These are phyloP conservation scores for Salix dunnii DNA, from an alignment of 345 rosid species.

Conservation along the genomic window DNA sequence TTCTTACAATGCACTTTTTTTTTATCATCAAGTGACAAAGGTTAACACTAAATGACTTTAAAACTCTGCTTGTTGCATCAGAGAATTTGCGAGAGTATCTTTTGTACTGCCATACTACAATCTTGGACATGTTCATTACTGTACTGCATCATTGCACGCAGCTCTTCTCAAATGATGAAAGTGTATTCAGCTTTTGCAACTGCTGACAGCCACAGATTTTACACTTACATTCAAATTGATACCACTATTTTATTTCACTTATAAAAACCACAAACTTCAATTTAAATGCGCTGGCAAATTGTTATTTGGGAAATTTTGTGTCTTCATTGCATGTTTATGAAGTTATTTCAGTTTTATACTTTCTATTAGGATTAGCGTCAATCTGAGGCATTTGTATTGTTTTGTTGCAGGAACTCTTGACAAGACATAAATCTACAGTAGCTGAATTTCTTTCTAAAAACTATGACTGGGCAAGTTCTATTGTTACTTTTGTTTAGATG, in stretches of 20 bases:
- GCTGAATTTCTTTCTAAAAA: conserved; percentile 89
- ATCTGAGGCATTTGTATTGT: conserved; percentile 19
- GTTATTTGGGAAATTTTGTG: not conserved
- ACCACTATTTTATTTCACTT: too few relatives aligned
- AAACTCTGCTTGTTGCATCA: not conserved
- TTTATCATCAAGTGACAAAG: not conserved
- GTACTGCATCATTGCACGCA: not conserved
- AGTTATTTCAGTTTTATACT: not conserved
- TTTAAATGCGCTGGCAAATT: not conserved
- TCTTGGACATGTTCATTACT: not conserved
- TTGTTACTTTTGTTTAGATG: not conserved
- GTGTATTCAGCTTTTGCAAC: conserved; percentile 1
- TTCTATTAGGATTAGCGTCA: conserved; percentile 1
- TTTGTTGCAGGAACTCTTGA: conserved; percentile 75
- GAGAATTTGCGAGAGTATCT: not conserved
- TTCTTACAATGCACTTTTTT: not conserved
- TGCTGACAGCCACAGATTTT: not conserved
- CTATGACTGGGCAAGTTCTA: conserved; percentile 82
- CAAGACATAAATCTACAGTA: conserved; percentile 97
- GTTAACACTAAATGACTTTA: not conserved
- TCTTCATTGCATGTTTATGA: not conserved
- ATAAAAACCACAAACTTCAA: not conserved
- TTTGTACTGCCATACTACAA: not conserved
- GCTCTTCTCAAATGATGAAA: not conserved
- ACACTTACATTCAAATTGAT: too few relatives aligned